Base-by-base conservation (phyloP, 163 green algal genomes). In the Chlamydomonas reinhardtii region DNA sequence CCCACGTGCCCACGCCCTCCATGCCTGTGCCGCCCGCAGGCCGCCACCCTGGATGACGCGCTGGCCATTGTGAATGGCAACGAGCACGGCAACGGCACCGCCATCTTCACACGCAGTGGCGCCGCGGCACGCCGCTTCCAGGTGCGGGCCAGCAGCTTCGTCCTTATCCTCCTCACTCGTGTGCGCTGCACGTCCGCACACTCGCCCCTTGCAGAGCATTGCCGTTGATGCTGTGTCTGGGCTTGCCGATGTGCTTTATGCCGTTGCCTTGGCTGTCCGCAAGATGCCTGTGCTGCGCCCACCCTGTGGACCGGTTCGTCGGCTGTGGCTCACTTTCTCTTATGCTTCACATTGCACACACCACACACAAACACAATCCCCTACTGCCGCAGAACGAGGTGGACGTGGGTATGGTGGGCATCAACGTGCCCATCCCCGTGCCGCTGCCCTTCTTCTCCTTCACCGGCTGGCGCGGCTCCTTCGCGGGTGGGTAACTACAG, bases 351-450 rank as follows among this genome's bases (percentile, higher is more conserved):
- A n/a, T n/a, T n/a, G n/a, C n/a, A n/a, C n/a, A n/a, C n/a, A n/a
- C n/a, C n/a, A n/a, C n/a, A n/a, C n/a, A n/a, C n/a, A n/a, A n/a
- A n/a, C n/a, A n/a, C n/a, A n/a, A n/a, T 32, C 39, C 16, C 2
- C 37, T 4, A 34, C 37, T 16, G 39, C 15, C 29, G 11, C 77
- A 68, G 39, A 52, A 34, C 61, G 72, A 82, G 72, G 87, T 96
- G 32, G 88, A 98, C 70, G 95, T 97, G 32, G 95, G 96, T 70
- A 97, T 97, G 96, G 97, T 99, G 8, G 97, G 97, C 73, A 96
- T 99, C 91, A 99, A 99, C 90, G 94, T 99, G 52, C 96, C 97
- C 74, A 99, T 99, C 83, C 97, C 97, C 6, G 97, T 99, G 70
- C 97, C 97, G 15, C 92, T 99, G 32, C 97, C 97, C 68, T 97